These are phyloP conservation scores for Kazachstania taianensis DNA, from an alignment of 805 yeast species.

Conservation along the genomic window DNA sequence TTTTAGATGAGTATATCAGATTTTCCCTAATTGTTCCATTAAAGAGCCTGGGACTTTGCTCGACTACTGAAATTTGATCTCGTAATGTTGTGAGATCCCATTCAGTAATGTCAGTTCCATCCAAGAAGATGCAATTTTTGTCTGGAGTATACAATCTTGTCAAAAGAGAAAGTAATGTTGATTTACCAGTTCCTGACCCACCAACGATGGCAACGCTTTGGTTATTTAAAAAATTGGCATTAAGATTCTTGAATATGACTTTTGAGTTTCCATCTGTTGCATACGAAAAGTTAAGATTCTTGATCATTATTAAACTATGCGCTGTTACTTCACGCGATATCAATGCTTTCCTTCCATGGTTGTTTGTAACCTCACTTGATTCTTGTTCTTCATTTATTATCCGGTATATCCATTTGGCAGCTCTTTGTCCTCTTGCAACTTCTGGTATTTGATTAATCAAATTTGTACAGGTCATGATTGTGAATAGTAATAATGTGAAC, in stretches of 20 bases:
- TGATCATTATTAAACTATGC: conserved; percentile 31
- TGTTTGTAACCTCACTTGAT: conserved; percentile 5
- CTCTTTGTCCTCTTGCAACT: conserved; percentile 68
- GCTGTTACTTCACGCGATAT: not conserved
- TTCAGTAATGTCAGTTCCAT: conserved; percentile 37
- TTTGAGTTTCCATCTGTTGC: conserved; percentile 14
- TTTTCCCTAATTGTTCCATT: conserved; percentile 69
- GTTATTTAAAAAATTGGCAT: conserved; percentile 34
- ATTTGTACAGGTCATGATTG: conserved; percentile 53
- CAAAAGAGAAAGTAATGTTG: conserved; percentile 56
- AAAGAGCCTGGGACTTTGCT: conserved; percentile 64
- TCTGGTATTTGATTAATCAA: conserved; percentile 65
- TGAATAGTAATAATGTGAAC: conserved; percentile 60
- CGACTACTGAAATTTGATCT: conserved; percentile 51
- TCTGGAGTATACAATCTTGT: conserved; percentile 39
- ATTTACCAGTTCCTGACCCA: conserved; percentile 85
- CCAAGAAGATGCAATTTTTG: conserved; percentile 34
- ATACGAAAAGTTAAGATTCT: conserved; percentile 42
- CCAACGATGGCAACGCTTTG: conserved; percentile 67
- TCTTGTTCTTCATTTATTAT: conserved; percentile 22
- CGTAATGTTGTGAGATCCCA: conserved; percentile 43
- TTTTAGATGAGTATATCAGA: conserved; percentile 44
- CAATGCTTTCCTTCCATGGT: conserved; percentile 1
- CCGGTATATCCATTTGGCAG: conserved; percentile 44
- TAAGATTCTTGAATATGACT: conserved; percentile 34